A percentile compares a stretch with the other conserved stretches of the same genome.
Conservation (phyloP, 2,329 filamentous ascomycete species). For the Ophiostoma sp. region DNA sequence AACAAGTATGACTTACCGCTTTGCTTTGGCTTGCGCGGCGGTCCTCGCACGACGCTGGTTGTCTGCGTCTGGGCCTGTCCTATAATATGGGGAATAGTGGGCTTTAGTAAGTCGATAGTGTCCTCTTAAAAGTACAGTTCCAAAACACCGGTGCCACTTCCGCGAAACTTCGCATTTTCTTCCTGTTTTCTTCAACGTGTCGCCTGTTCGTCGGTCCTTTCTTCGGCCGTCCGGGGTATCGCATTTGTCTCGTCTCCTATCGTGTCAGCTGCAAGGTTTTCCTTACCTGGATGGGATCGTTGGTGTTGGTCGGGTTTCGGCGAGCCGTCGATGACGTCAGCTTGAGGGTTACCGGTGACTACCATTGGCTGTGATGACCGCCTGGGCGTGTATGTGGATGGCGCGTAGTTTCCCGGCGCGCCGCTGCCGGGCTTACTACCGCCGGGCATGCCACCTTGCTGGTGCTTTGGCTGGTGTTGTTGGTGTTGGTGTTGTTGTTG, state of each 20-base stretch:
- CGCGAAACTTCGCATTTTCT: conserved; percentile 41
- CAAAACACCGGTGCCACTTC: neutral
- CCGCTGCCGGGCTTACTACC: neutral
- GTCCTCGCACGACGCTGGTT: conserved; percentile 46
- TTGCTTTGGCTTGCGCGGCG: conserved; percentile 59
- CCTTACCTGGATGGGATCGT: conserved; percentile 33
- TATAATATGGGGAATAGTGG: neutral
- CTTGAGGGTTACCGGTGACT: conserved; percentile 29
- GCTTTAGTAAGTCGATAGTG: neutral
- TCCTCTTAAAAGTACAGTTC: neutral
- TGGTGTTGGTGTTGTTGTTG: neutral
- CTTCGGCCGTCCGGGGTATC: neutral
- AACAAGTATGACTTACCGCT: conserved; percentile 51
- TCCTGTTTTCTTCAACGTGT: too few relatives aligned
- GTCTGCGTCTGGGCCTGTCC: neutral
- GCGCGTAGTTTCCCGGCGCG: neutral
- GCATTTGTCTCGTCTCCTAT: neutral
- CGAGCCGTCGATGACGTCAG: conserved; percentile 40
- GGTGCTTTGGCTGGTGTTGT: neutral
- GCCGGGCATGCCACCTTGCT: neutral
- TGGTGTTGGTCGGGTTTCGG: conserved; percentile 46
- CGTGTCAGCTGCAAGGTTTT: neutral
- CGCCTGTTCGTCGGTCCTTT: conserved; percentile 34
- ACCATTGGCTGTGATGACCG: conserved; percentile 36
- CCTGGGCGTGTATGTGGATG: conserved; percentile 28